Conservation (phyloP, 345 rosid species). For the Bruguiera gymnorhiza region DNA sequence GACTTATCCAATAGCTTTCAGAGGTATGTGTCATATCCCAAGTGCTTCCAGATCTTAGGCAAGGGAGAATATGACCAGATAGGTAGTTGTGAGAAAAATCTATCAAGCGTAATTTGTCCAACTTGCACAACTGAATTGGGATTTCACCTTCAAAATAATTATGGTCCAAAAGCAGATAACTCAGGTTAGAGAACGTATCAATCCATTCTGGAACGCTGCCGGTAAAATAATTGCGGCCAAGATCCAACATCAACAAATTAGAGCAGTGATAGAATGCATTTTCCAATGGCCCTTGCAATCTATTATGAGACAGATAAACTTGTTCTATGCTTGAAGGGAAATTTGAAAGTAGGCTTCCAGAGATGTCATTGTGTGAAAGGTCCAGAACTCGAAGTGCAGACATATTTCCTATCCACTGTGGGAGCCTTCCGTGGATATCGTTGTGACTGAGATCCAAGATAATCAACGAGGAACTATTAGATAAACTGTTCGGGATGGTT, state of each 20-base stretch:
- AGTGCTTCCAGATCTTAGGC: neutral
- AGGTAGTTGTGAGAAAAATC: slow-evolving; percentile 22
- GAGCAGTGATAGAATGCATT: neutral
- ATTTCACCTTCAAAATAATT: slow-evolving; percentile 20
- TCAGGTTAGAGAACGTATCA: neutral
- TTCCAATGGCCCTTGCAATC: slow-evolving; percentile 1
- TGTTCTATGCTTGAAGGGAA: neutral
- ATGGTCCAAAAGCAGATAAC: slow-evolving; percentile 20
- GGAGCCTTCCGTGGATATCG: neutral
- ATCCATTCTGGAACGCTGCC: slow-evolving; percentile 27
- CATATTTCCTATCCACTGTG: neutral
- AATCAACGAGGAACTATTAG: neutral
- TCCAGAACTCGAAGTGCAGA: neutral
- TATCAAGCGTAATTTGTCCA: slow-evolving; percentile 6
- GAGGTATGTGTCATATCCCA: no score
- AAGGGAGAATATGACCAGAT: slow-evolving; percentile 13
- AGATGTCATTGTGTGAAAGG: slow-evolving; percentile 4
- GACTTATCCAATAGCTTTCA: no score
- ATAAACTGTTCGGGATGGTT: neutral
- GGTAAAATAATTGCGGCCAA: slow-evolving; percentile 11
- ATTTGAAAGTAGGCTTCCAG: neutral
- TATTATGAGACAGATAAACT: slow-evolving; percentile 12
- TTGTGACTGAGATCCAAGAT: neutral
- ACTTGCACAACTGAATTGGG: slow-evolving; percentile 12
- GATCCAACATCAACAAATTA: neutral